Percentiles rank a stretch among this genome's conserved stretches.
Evolutionary conservation across 2,329 filamentous ascomycete genomes (phyloP).

Genomic region (Ophioceras dolichostomum): DNA sequence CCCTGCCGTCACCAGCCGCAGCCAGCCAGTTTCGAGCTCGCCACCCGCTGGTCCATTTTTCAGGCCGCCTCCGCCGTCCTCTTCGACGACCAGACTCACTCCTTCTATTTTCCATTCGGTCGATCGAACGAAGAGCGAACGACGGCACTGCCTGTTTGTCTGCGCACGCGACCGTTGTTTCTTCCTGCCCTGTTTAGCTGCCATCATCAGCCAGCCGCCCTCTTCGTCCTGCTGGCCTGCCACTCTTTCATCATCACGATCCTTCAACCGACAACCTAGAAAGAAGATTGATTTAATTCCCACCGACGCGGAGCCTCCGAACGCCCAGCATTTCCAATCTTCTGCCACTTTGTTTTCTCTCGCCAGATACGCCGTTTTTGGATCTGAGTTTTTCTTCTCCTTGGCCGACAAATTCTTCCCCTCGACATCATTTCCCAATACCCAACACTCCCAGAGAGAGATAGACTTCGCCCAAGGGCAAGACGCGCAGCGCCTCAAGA

Average conservation of each 20-base stretch:
- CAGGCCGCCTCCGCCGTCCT: not conserved
- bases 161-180: not conserved
- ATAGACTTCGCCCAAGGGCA: not conserved
- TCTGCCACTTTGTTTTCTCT: slow-evolving; percentile 1
- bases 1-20: too few relatives aligned
- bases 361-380: not conserved
- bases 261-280: not conserved
- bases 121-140: too few relatives aligned
- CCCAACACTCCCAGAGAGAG: not conserved
- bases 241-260: not conserved
- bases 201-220: not conserved
- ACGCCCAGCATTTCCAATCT: not conserved
- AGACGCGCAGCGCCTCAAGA: not conserved
- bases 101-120: slow-evolving; percentile 1
- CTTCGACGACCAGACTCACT: not conserved
- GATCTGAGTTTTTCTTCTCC: not conserved
- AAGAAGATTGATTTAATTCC: slow-evolving; percentile 1
- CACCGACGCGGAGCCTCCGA: not conserved
- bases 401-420: not conserved
- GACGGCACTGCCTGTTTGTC: too few relatives aligned
- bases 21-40: too few relatives aligned
- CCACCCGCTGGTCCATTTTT: not conserved
- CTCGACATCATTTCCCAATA: not conserved
- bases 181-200: not conserved
- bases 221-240: not conserved